These are phyloP conservation scores for Coleophoma crateriformis DNA, from an alignment of 2,329 filamentous ascomycete species.

Conservation along the genomic window DNA sequence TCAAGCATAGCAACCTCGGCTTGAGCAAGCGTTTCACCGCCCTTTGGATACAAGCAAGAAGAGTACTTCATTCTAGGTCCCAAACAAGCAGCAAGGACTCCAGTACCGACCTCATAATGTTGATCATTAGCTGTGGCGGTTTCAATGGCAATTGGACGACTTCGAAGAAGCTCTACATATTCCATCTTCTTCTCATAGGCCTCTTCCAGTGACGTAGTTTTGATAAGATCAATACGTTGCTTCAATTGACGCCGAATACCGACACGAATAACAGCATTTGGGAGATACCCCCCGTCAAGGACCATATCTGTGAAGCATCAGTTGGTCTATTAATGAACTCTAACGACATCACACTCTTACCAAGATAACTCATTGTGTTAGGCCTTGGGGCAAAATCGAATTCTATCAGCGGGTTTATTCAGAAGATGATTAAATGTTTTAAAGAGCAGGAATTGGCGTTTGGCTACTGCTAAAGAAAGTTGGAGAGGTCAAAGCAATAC, in stretches of 20 bases:
- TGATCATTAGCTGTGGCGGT: conserved; percentile 61
- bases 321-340: background rate
- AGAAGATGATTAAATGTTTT: too few species aligned
- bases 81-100: conserved; percentile 53
- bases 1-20: conserved; percentile 63
- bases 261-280: conserved; percentile 54
- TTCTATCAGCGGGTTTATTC: too few species aligned
- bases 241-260: conserved; percentile 62
- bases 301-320: conserved; percentile 41
- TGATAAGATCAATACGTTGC: conserved; percentile 52
- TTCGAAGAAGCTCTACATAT: conserved; percentile 54
- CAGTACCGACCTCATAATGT: conserved; percentile 68
- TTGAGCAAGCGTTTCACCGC: conserved; percentile 55
- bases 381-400: background rate
- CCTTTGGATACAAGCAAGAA: conserved; percentile 59
- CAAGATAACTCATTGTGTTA: background rate
- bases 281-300: conserved; percentile 61
- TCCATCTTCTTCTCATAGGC: conserved; percentile 56
- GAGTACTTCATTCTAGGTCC: conserved; percentile 71
- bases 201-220: conserved; percentile 43
- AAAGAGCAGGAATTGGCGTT: too few species aligned
- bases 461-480: too few species aligned
- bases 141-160: conserved; percentile 62
- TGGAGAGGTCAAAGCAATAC: too few species aligned
- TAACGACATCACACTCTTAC: background rate